phyloP scores from a whole-genome alignment of 2,329 filamentous ascomycete species.

The Lasiodiplodia citricola region DNA sequence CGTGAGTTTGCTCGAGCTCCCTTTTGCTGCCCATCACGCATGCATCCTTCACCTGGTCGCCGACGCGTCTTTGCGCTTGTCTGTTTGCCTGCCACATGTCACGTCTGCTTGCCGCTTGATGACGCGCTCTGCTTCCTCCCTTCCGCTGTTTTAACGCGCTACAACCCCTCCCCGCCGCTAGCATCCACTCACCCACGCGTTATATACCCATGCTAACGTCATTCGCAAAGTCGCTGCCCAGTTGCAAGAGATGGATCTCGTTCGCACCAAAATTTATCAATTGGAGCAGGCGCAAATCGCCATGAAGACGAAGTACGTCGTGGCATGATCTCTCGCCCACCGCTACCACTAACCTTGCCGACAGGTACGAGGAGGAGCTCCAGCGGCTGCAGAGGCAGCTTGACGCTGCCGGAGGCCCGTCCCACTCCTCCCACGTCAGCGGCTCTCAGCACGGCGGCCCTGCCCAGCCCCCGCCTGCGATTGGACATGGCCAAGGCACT shows the following conservation, averaged over 20 bases:
- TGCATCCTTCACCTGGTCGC: neutral
- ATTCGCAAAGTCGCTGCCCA: slow-evolving; percentile 77
- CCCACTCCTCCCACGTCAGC: slow-evolving; percentile 69
- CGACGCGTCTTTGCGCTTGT: slow-evolving; percentile 12
- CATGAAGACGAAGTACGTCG: slow-evolving; percentile 85
- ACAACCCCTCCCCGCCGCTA: neutral
- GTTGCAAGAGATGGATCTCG: slow-evolving; percentile 92
- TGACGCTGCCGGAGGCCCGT: slow-evolving; percentile 69
- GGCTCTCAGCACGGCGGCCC: slow-evolving; percentile 78
- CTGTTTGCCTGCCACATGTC: neutral
- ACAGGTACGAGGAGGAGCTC: slow-evolving; percentile 93
- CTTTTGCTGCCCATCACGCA: slow-evolving; percentile 9
- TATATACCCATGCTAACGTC: slow-evolving; percentile 14
- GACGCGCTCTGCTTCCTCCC: neutral
- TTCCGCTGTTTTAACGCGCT: neutral
- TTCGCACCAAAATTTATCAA: slow-evolving; percentile 89
- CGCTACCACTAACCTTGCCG: neutral
- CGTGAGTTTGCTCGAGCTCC: slow-evolving; percentile 65
- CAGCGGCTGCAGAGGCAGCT: slow-evolving; percentile 85
- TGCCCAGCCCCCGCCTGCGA: slow-evolving; percentile 81
- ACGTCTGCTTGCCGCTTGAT: neutral
- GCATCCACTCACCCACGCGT: neutral
- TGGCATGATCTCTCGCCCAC: slow-evolving; percentile 16
- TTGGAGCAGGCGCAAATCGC: slow-evolving; percentile 88
- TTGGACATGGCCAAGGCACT: slow-evolving; percentile 86